A percentile compares a stretch with the other conserved stretches of the same genome.
Evolutionary conservation across 306 rosid genomes (phyloP).

Genomic region (Quercus rubra): DNA sequence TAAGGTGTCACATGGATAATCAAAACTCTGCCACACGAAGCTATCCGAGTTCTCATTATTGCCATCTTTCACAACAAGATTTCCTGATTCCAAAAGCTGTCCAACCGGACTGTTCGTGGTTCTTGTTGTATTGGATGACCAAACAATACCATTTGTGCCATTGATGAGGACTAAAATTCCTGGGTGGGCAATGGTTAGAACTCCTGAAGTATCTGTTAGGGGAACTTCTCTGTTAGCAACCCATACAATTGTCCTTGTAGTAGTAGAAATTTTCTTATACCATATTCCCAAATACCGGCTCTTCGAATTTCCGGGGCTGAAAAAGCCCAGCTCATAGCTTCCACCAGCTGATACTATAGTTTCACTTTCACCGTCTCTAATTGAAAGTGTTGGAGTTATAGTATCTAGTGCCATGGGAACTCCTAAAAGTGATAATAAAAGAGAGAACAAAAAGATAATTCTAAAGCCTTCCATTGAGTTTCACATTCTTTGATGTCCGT

Average conservation of each 20-base stretch:
- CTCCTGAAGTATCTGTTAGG: constrained; percentile 3
- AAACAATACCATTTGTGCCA: neutral
- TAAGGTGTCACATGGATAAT: constrained; percentile 45
- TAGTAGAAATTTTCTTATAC: constrained; percentile 34
- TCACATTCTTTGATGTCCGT: too few relatives aligned
- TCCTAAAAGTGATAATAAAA: constrained; percentile 2
- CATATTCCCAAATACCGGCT: constrained; percentile 54
- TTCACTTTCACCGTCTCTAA: constrained; percentile 18
- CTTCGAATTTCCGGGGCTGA: constrained; percentile 42
- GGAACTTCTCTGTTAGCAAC: constrained; percentile 50
- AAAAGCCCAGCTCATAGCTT: constrained; percentile 52
- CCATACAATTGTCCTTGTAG: constrained; percentile 37
- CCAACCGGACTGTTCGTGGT: constrained; percentile 8
- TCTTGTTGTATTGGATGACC: constrained; percentile 11
- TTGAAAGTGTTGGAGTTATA: constrained; percentile 19
- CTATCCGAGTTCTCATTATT: neutral
- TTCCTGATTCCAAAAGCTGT: constrained; percentile 30
- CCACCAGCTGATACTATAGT: constrained; percentile 40
- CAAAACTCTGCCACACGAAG: constrained; percentile 48
- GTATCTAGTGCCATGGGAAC: constrained; percentile 28
- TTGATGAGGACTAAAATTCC: constrained; percentile 31
- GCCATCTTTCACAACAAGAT: constrained; percentile 32
- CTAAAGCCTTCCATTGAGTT: neutral
- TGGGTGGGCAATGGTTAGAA: constrained; percentile 1
- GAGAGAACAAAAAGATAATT: neutral